phyloP scores from a whole-genome alignment of 106 monocot genomes.

The Gastrodia elata region DNA sequence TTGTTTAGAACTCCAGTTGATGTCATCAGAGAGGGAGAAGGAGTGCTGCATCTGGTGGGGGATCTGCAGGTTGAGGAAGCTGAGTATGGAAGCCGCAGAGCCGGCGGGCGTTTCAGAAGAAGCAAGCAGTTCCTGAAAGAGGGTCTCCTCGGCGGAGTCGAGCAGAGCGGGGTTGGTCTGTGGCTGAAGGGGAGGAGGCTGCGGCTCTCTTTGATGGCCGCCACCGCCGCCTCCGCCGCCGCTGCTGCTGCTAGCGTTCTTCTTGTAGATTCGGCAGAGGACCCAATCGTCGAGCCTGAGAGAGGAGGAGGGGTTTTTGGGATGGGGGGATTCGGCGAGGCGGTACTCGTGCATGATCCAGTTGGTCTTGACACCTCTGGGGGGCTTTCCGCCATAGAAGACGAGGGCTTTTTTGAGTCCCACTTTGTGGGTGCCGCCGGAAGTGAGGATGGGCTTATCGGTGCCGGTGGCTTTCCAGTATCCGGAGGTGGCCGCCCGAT shows the following conservation, averaged over 20 bases:
- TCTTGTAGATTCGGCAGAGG: constrained; percentile 28
- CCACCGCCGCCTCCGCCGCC: constrained; percentile 5
- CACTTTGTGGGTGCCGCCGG: constrained; percentile 12
- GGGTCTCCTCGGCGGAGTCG: constrained; percentile 16
- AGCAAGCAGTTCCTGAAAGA: constrained; percentile 19
- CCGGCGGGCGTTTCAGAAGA: not conserved
- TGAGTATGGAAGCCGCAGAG: not conserved
- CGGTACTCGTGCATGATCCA: constrained; percentile 98
- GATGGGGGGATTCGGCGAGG: constrained; percentile 20
- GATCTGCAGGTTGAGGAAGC: constrained; percentile 2
- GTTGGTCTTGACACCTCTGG: constrained; percentile 40
- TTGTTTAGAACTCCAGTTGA: no score
- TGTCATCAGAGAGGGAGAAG: no score
- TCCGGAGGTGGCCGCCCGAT: constrained; percentile 20
- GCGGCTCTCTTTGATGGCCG: not conserved
- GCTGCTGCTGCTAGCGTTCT: constrained; percentile 8
- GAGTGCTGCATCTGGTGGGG: not conserved
- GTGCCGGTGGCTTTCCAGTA: constrained; percentile 27
- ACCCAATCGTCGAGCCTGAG: constrained; percentile 24
- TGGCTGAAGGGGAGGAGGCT: not conserved
- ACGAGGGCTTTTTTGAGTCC: constrained; percentile 25
- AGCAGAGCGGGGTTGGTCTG: constrained; percentile 3
- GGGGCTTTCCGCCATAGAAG: constrained; percentile 25
- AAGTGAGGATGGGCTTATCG: constrained; percentile 14
- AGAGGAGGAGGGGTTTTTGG: constrained; percentile 3